phyloP scores from a whole-genome alignment of 2,329 filamentous ascomycete species.

The Teratosphaeria pseudoeucalypti region DNA sequence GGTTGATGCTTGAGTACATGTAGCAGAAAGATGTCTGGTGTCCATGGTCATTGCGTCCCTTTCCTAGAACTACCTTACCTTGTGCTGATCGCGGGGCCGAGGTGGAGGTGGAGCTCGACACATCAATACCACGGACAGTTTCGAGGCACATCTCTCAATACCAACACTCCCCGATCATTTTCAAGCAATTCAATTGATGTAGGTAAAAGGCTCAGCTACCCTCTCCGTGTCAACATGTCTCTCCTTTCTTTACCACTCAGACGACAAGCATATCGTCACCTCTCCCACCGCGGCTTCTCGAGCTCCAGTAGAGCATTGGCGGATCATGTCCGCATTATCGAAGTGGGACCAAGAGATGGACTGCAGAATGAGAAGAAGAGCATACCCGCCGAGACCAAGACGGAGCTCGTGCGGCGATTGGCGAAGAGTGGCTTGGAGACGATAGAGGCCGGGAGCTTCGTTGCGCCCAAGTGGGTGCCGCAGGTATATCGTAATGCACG shows the following conservation, averaged over 20 bases:
- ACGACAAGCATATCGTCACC: constrained; percentile 4
- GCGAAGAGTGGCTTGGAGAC: constrained; percentile 57
- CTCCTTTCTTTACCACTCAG: neutral
- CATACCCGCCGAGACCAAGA: constrained; percentile 62
- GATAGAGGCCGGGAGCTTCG: constrained; percentile 76
- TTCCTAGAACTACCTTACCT: neutral
- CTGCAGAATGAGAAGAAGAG: constrained; percentile 71
- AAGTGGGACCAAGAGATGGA: constrained; percentile 75
- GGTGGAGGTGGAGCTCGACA: neutral
- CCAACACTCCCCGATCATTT: neutral
- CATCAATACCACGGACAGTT: neutral
- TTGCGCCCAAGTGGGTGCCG: constrained; percentile 74
- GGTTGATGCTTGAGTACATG: neutral
- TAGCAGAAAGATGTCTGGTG: neutral
- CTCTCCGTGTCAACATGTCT: constrained; percentile 1
- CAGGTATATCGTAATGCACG: constrained; percentile 44
- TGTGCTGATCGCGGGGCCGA: neutral
- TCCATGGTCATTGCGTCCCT: neutral
- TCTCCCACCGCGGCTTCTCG: constrained; percentile 16
- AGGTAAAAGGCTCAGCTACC: neutral
- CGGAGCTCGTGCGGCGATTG: constrained; percentile 62
- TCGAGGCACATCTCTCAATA: neutral
- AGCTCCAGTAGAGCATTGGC: constrained; percentile 14
- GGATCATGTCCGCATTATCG: constrained; percentile 53
- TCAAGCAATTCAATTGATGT: neutral